Evolutionary conservation across 345 rosid species (phyloP), one percentile per base, ranked within the genome.

Genomic region (Crucihimalaya himalaica): DNA sequence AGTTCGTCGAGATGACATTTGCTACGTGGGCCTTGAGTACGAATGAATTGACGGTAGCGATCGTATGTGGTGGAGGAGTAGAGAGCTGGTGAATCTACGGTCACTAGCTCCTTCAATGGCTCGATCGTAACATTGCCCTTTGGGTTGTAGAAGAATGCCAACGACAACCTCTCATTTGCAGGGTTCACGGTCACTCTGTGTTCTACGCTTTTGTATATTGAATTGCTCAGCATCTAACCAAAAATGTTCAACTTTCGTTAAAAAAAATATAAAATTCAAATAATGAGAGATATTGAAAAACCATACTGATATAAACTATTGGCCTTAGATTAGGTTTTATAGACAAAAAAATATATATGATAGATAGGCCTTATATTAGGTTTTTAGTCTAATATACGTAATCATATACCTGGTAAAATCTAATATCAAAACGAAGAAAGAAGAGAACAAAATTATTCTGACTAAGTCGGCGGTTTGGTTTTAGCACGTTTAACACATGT

Each of bases 121-220:
- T 81, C 79, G 11, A 94, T 87, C 0, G 87, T 85, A 28, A 88
- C 82, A 47, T 87, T 87, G 8, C 96, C 87, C 58, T 84, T 88
- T 21, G 98, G 98, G 69, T 94, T 91, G 84, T 94, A 91, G 75
- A 94, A 94, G 71, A 94, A 94, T 7, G 98, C 97, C 8, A 94
- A 79, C 0, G 98, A 91, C 0, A 93, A 56, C 1, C 98, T 78
- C 57, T 93, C 96, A 4, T 65, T n/a, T 0, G 56, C 59, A 28
- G 93, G 82, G 69, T 82, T 91, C 40, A 88, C 98, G 4, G 84
- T 79, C 78, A 88, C 98, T 75, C 96, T 72, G 27, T 94, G 98
- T 80, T 94, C 98, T 70, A 94, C 87, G 35, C 98, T 94, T 78
- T 81, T 94, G 84, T 86, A 94, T 31, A 62, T 83, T 29, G 87